Evolutionary conservation across 192 early-diverging fungal genomes (phyloP).

Genomic region (Backusella sp.): DNA sequence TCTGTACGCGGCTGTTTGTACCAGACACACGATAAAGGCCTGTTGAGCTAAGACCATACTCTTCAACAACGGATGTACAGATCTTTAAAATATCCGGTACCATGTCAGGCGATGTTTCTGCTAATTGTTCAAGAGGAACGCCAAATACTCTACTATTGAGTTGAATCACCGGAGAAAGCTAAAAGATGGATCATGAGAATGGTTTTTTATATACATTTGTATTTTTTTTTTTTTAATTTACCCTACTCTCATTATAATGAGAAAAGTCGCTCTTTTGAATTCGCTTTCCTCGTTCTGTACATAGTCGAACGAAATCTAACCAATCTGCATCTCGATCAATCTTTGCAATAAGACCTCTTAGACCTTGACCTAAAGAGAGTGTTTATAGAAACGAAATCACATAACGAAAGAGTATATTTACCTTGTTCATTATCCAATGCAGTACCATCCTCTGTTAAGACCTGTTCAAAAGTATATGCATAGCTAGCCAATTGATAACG

Average conservation of each 20-base stretch:
- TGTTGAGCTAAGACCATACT: conserved; percentile 60
- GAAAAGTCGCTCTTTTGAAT: conserved; percentile 37
- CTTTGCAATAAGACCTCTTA: conserved; percentile 48
- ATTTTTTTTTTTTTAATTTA: conserved; percentile 12
- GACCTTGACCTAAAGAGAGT: conserved; percentile 24
- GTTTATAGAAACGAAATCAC: background rate
- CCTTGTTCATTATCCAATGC: conserved; percentile 50
- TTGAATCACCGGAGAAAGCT: background rate
- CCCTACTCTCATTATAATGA: conserved; percentile 40
- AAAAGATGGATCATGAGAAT: conserved; percentile 10
- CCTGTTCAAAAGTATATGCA: conserved; percentile 75
- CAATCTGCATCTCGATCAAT: conserved; percentile 66
- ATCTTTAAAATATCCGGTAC: conserved; percentile 79
- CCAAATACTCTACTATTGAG: conserved; percentile 19
- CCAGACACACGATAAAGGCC: conserved; percentile 94
- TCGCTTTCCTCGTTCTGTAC: conserved; percentile 30
- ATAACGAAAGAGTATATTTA: background rate
- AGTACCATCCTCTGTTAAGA: conserved; percentile 69
- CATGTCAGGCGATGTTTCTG: conserved; percentile 67
- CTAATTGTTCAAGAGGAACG: conserved; percentile 63
- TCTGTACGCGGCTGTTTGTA: conserved; percentile 68
- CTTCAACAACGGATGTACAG: conserved; percentile 81
- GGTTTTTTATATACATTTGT: background rate
- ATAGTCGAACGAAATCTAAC: conserved; percentile 45
- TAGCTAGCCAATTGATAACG: conserved; percentile 81